Evolutionary conservation across 345 rosid species (phyloP), one percentile per base, ranked within the genome.

Genomic region (Eucalyptus sp.): DNA sequence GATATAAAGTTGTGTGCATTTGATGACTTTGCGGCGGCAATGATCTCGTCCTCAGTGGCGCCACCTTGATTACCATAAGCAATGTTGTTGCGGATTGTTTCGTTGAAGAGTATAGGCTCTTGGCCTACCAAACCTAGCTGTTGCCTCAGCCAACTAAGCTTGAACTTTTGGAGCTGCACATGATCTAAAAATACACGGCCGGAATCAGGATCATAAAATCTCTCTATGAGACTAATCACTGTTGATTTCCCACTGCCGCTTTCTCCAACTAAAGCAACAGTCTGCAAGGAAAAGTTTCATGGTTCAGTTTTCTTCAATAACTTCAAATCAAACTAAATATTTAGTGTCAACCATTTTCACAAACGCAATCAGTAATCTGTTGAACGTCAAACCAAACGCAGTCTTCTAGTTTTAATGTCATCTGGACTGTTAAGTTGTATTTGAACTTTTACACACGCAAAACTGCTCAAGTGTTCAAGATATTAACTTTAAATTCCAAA

Each of bases 231-330:
- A 89, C 95, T 90, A 50, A 96, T 91, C 46, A 95, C 96, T 4
- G 97, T 96, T 14, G 97, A 95, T 66, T 96, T 96, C 88, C 97
- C 99, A 27, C 97, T 92, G 3, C 97, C 97, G 49, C 96, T 96
- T 89, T 94, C 97, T 18, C 97, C 97, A 37, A 95, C 97, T 66
- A 95, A 91, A 66, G 98, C 97, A 68, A 95, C 96, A 10, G 95
- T 93, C 96, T 95, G 91, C 89, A 86, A 86, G 88, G 7, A 86
- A 87, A 62, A 31, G 25, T 50, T n/a, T 44, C 48, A n/a, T 54
- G 43, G 87, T 50, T 89, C 12, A 33, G 20, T 25, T 22, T 22
- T 66, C 81, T 44, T 43, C 44, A 3, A 33, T 20, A 86, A 49
- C 44, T 33, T 10, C 27, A 1, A 31, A 31, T 56, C 48, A 22